phyloP scores from a whole-genome alignment of 1,139 yeast genomes.

The Suhomyces yuchorum region DNA sequence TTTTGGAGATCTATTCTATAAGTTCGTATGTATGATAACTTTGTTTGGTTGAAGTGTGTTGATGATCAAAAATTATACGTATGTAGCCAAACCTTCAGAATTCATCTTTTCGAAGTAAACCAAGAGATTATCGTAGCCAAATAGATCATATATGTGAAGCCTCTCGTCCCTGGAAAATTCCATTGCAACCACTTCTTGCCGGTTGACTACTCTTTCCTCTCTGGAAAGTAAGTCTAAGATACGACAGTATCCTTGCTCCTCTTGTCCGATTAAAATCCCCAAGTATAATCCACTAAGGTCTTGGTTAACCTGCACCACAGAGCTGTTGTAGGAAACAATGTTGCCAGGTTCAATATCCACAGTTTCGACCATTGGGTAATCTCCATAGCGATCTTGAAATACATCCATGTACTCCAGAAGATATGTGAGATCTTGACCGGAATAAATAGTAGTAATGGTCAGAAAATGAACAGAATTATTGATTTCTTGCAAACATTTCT shows the following conservation, averaged over 20 bases:
- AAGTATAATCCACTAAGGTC: not conserved
- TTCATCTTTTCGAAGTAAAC: not conserved
- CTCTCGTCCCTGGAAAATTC: not conserved
- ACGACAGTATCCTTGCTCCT: not conserved
- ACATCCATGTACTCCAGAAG: not conserved
- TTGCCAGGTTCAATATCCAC: not conserved
- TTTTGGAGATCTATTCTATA: too few relatives aligned
- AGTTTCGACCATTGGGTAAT: too few relatives aligned
- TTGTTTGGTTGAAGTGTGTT: too few relatives aligned
- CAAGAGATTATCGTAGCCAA: not conserved
- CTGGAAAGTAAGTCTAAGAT: not conserved
- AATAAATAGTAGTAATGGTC: not conserved
- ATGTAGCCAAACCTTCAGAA: not conserved
- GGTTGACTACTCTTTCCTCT: not conserved
- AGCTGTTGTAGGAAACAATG: not conserved
- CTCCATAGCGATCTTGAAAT: not conserved
- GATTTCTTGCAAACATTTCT: slow-evolving; percentile 8
- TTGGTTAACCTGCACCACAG: not conserved
- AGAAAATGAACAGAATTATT: slow-evolving; percentile 16
- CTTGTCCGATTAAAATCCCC: not conserved
- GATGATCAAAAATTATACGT: not conserved
- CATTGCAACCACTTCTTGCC: not conserved
- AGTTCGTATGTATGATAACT: too few relatives aligned
- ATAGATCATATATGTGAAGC: not conserved
- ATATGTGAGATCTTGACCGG: not conserved